These are phyloP conservation scores for Cydonia oblonga DNA, from an alignment of 331 rosid genomes.

Conservation along the genomic window DNA sequence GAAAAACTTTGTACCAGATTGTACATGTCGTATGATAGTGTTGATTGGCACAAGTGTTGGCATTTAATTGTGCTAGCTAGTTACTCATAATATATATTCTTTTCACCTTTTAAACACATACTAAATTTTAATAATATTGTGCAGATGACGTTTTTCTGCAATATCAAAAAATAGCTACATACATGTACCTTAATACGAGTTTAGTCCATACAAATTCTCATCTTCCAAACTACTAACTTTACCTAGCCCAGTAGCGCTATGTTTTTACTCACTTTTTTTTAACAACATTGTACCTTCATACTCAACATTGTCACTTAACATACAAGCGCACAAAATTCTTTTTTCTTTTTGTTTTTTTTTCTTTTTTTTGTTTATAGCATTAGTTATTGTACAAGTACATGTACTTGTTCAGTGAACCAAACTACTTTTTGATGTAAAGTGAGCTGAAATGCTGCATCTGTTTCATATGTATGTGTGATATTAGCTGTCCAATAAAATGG, in stretches of 20 bases:
- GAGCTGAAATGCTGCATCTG: background rate
- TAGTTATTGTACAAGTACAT: background rate
- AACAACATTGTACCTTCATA: background rate
- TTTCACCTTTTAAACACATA: too few species aligned
- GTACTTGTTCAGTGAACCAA: background rate
- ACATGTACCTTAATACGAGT: too few species aligned
- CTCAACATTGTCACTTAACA: too few species aligned
- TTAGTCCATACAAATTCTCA: too few species aligned
- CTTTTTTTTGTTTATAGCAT: too few species aligned
- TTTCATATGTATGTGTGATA: background rate
- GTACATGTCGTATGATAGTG: background rate
- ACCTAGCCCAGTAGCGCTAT: too few species aligned
- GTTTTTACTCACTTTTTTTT: too few species aligned
- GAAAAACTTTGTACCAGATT: background rate
- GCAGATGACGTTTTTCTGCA: too few species aligned
- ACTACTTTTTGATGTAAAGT: background rate
- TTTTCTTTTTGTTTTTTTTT: too few species aligned
- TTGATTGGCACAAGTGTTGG: background rate
- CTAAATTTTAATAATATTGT: background rate
- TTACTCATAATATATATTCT: background rate
- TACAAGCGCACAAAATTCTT: too few species aligned
- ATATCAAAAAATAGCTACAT: too few species aligned
- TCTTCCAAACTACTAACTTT: too few species aligned
- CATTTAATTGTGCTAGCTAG: background rate
- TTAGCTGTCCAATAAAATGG: background rate